A percentile compares a stretch with the other conserved stretches of the same genome.
Conservation (phyloP, 1,284 basidiomycete species). For the Ganoderma resinaceum region DNA sequence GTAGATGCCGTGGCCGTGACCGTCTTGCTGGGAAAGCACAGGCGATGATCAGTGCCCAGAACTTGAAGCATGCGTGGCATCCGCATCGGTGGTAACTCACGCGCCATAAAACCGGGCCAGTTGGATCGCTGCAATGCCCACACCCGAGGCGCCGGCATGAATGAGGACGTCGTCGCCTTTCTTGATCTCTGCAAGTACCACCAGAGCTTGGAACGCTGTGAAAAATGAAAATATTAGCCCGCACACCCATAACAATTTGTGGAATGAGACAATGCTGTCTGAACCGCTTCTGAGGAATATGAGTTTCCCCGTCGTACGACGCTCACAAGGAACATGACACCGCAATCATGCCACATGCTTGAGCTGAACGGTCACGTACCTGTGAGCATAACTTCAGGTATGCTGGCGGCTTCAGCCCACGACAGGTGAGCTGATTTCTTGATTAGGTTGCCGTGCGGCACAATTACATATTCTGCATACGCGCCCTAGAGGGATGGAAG, state of each 20-base stretch:
- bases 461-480: slow-evolving; percentile 89
- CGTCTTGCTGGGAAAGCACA: slow-evolving; percentile 56
- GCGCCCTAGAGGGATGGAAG: slow-evolving; percentile 68
- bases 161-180: slow-evolving; percentile 82
- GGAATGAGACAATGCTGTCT: background rate
- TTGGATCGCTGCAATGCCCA: slow-evolving; percentile 92
- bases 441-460: slow-evolving; percentile 73
- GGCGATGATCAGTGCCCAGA: slow-evolving; percentile 18
- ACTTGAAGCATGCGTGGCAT: slow-evolving; percentile 13
- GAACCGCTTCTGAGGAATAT: background rate
- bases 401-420: slow-evolving; percentile 85
- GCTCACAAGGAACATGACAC: background rate
- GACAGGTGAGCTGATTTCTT: slow-evolving; percentile 79
- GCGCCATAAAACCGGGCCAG: slow-evolving; percentile 80
- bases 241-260: background rate
- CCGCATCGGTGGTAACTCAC: slow-evolving; percentile 51
- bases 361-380: slow-evolving; percentile 47
- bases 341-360: background rate
- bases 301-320: background rate
- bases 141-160: slow-evolving; percentile 91
- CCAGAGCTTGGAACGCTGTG: slow-evolving; percentile 83
- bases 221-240: slow-evolving; percentile 2
- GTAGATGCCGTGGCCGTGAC: slow-evolving; percentile 89
- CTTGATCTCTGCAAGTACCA: slow-evolving; percentile 74
- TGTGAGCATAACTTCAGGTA: slow-evolving; percentile 89